Base-by-base conservation (phyloP, 2,329 filamentous ascomycete species). In the Cladosporium sp. region DNA sequence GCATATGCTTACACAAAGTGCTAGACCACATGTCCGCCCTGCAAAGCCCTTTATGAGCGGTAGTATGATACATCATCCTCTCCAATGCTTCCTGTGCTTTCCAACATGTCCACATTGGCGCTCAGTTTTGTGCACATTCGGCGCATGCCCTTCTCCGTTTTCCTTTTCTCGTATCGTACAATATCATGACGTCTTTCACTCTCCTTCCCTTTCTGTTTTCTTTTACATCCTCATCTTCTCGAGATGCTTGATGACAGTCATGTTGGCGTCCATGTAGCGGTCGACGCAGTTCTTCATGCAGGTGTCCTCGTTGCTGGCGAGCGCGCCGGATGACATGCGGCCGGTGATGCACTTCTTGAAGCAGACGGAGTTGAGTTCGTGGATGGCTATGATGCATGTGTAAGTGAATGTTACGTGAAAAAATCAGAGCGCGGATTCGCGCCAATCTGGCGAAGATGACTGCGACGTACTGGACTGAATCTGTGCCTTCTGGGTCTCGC, bases 281-380 rank as follows among this genome's bases (percentile, higher is more conserved):
- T 96, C 90, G 57, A 97, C 91, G 70, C 94, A 99, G 79, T 96
- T 97, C 73, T 86, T 80, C 72, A 96, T 83, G 74, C 94, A 99
- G 8, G 80, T 77, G 77, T 94, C 87, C 78, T 99, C 94, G 61
- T 75, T 78, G 68, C 81, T 83, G 65, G 95, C 90, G 64, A 99
- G 79, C 67, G 85, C 83, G 25, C 85, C 83, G 60, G 80, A 83
- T 65, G 86, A 86, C 72, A 97, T 87, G 58, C 80, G 81, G 55
- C 85, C 80, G 8, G 89, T 88, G 60, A 97, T 80, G 80, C 94
- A 99, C 78, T 97, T 97, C 71, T 87, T 91, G 86, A 92, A 99
- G 83, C 94, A 99, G 60, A 89, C 83, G 68, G 94, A 88, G 42
- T 84, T 58, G 34, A 58, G 49, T 13, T 51, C 47, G 56, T 58